Evolutionary conservation across 495 filamentous ascomycete genomes (phyloP).

Genomic region (Entonaema liquescens): DNA sequence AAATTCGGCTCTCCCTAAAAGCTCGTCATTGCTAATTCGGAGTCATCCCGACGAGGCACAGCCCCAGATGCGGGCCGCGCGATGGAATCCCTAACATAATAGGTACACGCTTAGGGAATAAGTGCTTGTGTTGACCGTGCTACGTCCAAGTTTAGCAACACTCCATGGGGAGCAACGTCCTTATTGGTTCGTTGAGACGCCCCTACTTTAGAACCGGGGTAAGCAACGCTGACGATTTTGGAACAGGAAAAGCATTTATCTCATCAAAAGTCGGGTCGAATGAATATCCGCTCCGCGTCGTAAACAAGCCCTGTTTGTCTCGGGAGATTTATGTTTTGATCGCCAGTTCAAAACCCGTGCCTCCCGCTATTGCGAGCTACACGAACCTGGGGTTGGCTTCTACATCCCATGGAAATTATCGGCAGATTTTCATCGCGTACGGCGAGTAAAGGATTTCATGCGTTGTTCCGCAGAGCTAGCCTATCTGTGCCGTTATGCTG

Average conservation of each 20-base stretch:
- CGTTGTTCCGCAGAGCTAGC: not conserved
- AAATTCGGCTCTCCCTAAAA: slow-evolving; percentile 9
- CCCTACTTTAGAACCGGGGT: not conserved
- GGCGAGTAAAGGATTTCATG: slow-evolving; percentile 5
- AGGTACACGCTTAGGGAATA: too few species aligned
- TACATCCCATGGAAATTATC: not conserved
- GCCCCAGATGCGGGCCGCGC: slow-evolving; percentile 14
- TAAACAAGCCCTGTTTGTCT: not conserved
- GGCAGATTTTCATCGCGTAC: slow-evolving; percentile 5
- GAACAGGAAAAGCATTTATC: not conserved
- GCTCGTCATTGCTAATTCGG: not conserved
- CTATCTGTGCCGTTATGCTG: not conserved
- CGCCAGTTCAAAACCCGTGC: slow-evolving; percentile 8
- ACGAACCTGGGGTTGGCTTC: not conserved
- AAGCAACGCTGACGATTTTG: not conserved
- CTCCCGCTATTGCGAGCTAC: not conserved
- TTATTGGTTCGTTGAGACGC: not conserved
- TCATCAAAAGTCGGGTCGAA: not conserved
- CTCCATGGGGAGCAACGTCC: not conserved
- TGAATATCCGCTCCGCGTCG: slow-evolving; percentile 2
- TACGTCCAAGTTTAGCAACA: slow-evolving; percentile 17
- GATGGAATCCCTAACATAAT: slow-evolving; percentile 6
- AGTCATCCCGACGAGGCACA: slow-evolving; percentile 12
- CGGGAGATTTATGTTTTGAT: not conserved
- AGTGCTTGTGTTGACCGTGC: slow-evolving; percentile 3